Percentiles rank a stretch among this genome's conserved stretches.
Evolutionary conservation across 2,329 filamentous ascomycete genomes (phyloP).

Genomic region (Nigrospora oryzae): DNA sequence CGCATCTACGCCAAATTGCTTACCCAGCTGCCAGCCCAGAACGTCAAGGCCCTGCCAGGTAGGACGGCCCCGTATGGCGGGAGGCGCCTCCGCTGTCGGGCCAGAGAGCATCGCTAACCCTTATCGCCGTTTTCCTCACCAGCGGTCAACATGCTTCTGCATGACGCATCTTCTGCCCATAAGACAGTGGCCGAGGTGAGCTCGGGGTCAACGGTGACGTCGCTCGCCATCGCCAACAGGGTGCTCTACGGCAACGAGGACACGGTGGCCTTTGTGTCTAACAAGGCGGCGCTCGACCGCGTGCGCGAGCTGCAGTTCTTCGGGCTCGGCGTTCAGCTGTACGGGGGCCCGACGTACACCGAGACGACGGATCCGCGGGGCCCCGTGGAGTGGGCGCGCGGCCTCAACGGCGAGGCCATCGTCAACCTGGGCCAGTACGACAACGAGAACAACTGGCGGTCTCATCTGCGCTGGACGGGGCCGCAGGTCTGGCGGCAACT

Average conservation of each 20-base stretch:
- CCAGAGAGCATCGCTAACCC: slow-evolving; percentile 1
- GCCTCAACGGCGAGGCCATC: slow-evolving; percentile 28
- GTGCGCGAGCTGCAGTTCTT: slow-evolving; percentile 52
- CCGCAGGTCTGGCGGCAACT: slow-evolving; percentile 48
- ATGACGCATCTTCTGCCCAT: slow-evolving; percentile 28
- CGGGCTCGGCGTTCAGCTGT: slow-evolving; percentile 45
- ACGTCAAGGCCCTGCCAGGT: slow-evolving; percentile 57
- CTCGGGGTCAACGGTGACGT: slow-evolving; percentile 54
- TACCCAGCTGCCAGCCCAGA: slow-evolving; percentile 55
- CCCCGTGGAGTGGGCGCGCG: slow-evolving; percentile 38
- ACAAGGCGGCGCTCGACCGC: slow-evolving; percentile 47
- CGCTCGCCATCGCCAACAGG: slow-evolving; percentile 46
- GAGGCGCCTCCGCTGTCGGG: neutral
- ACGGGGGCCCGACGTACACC: slow-evolving; percentile 50
- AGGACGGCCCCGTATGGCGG: slow-evolving; percentile 6
- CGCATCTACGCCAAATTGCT: slow-evolving; percentile 60
- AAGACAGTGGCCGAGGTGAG: slow-evolving; percentile 50
- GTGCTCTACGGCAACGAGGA: slow-evolving; percentile 42
- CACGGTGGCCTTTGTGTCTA: slow-evolving; percentile 46
- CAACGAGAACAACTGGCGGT: slow-evolving; percentile 42
- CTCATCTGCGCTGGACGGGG: slow-evolving; percentile 51
- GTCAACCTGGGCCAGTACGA: slow-evolving; percentile 50
- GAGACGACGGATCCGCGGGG: slow-evolving; percentile 45
- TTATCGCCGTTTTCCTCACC: no score
- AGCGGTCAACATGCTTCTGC: slow-evolving; percentile 41